phyloP scores from a whole-genome alignment of 352 stramenopile genomes.

The Pythium angustatum region DNA sequence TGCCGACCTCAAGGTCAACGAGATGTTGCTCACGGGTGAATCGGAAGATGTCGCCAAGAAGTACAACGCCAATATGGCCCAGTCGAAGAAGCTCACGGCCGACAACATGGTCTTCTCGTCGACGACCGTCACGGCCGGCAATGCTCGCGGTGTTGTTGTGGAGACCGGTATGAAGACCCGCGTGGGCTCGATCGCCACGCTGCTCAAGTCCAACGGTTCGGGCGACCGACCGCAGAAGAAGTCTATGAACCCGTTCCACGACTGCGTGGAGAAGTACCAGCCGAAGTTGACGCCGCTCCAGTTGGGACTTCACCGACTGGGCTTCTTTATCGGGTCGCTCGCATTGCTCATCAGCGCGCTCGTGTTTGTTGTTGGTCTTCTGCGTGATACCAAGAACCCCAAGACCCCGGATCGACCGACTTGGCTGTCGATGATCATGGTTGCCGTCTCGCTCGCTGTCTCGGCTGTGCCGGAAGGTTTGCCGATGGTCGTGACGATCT shows the following conservation, averaged over 20 bases:
- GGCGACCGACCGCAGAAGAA: conserved; percentile 25
- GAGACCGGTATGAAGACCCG: conserved; percentile 76
- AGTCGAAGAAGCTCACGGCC: conserved; percentile 55
- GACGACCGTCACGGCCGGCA: conserved; percentile 81
- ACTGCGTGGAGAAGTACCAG: conserved; percentile 61
- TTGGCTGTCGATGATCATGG: conserved; percentile 93
- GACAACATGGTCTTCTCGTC: conserved; percentile 94
- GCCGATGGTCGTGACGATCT: conserved; percentile 85
- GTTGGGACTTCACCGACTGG: conserved; percentile 92
- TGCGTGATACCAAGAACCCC: conserved; percentile 50
- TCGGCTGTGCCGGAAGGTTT: conserved; percentile 77
- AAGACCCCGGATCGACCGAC: conserved; percentile 78
- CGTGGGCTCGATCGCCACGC: conserved; percentile 64
- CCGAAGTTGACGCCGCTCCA: conserved; percentile 91
- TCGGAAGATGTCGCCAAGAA: conserved; percentile 81
- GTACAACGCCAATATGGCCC: conserved; percentile 35
- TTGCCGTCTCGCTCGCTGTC: conserved; percentile 89
- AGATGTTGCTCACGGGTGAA: conserved; percentile 95
- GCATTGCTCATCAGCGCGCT: conserved; percentile 84
- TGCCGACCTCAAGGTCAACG: conserved; percentile 88
- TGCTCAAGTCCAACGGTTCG: conserved; percentile 51
- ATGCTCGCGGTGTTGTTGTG: conserved; percentile 66
- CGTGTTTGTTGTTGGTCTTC: conserved; percentile 88
- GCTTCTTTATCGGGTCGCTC: conserved; percentile 89
- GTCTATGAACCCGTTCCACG: conserved; percentile 51